These are phyloP conservation scores for Polyporus arcularius DNA, from an alignment of 768 basidiomycete species.

Conservation along the genomic window DNA sequence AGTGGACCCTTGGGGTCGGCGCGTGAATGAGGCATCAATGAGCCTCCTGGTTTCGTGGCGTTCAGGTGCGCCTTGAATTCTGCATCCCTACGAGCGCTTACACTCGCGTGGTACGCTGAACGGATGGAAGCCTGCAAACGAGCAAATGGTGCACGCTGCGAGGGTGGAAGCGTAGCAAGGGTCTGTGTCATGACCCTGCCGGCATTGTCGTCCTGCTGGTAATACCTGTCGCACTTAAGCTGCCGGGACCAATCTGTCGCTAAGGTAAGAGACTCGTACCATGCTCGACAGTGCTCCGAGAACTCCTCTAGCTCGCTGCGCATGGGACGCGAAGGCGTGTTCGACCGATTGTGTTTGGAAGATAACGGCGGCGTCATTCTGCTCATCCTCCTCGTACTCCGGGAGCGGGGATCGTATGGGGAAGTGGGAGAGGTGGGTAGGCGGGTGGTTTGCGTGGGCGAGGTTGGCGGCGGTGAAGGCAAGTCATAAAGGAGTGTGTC, in stretches of 20 bases:
- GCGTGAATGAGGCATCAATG: constrained; percentile 73
- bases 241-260: neutral
- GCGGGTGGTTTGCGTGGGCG: constrained; percentile 54
- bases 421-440: constrained; percentile 56
- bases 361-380: constrained; percentile 59
- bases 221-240: constrained; percentile 60
- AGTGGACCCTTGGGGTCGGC: constrained; percentile 59
- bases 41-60: constrained; percentile 78
- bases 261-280: constrained; percentile 47
- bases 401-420: constrained; percentile 52
- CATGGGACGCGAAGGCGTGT: constrained; percentile 66
- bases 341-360: constrained; percentile 57
- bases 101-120: constrained; percentile 79
- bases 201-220: constrained; percentile 75
- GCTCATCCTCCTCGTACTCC: constrained; percentile 49
- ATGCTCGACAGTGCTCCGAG: constrained; percentile 74
- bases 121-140: constrained; percentile 86
- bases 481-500: constrained; percentile 78
- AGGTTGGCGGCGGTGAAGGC: constrained; percentile 58
- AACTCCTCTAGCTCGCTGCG: constrained; percentile 77
- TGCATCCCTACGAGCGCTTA: constrained; percentile 73
- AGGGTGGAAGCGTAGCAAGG: constrained; percentile 74
- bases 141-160: constrained; percentile 85
- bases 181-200: constrained; percentile 83
- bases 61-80: constrained; percentile 86